Evolutionary conservation across 2,329 filamentous ascomycete species (phyloP).

Genomic region (Monosporascus sp.): DNA sequence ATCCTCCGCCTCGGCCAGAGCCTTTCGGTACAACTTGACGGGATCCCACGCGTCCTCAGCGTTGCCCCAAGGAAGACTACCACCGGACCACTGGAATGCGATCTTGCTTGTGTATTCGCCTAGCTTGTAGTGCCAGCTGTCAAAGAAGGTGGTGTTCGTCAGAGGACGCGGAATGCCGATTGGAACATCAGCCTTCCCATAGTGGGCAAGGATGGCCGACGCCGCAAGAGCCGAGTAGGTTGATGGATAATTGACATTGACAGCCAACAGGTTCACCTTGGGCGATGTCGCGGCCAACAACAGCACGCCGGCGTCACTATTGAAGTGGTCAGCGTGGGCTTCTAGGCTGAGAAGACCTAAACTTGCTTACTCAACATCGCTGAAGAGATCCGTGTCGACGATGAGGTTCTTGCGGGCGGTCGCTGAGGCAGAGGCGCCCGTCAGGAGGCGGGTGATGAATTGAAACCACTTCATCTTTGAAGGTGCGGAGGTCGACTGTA

Average conservation of each 20-base stretch:
- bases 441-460: not conserved
- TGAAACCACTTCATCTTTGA: not conserved
- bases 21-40: conserved; percentile 39
- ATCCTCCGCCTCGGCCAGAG: conserved; percentile 34
- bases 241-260: conserved; percentile 38
- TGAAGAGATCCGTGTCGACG: conserved; percentile 43
- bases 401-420: conserved; percentile 33
- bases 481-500: not conserved
- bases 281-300: conserved; percentile 35
- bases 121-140: conserved; percentile 27
- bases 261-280: conserved; percentile 32
- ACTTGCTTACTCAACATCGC: conserved; percentile 38
- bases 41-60: conserved; percentile 36
- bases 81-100: conserved; percentile 36
- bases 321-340: not conserved
- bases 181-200: conserved; percentile 5
- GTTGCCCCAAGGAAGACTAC: conserved; percentile 29
- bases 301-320: conserved; percentile 36
- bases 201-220: conserved; percentile 24
- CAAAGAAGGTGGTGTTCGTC: not conserved
- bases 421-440: not conserved
- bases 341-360: not conserved
- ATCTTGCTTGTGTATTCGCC: conserved; percentile 44
- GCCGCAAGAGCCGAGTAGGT: conserved; percentile 32
- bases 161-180: conserved; percentile 1